Percentiles rank a stretch among this genome's conserved stretches.
Evolutionary conservation across 2,329 filamentous ascomycete genomes (phyloP).

Genomic region (Cercospora sp.): DNA sequence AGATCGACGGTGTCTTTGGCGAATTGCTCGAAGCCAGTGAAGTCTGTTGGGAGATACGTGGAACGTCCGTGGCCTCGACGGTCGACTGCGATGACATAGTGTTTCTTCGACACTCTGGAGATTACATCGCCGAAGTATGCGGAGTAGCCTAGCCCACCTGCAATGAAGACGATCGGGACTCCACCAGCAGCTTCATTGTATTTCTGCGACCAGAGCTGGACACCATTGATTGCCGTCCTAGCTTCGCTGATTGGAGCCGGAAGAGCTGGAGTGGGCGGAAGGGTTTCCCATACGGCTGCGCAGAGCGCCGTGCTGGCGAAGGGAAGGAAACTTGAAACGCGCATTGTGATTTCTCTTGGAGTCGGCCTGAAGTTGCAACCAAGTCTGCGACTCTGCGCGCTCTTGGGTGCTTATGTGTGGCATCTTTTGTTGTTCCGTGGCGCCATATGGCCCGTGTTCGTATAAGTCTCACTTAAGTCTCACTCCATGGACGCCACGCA

Average conservation of each 20-base stretch:
- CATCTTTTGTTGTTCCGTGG: background rate
- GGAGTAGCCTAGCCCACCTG: slow-evolving; percentile 47
- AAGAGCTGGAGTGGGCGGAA: slow-evolving; percentile 44
- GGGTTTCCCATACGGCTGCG: slow-evolving; percentile 29
- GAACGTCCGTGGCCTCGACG: slow-evolving; percentile 47
- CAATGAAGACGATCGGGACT: slow-evolving; percentile 43
- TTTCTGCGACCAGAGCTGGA: slow-evolving; percentile 46
- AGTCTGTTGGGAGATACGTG: slow-evolving; percentile 42
- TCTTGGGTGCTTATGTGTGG: background rate
- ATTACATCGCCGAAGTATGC: slow-evolving; percentile 47
- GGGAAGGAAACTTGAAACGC: slow-evolving; percentile 7
- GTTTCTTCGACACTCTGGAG: slow-evolving; percentile 36
- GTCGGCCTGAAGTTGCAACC: background rate
- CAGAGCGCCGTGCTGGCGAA: slow-evolving; percentile 9
- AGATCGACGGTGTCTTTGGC: slow-evolving; percentile 41
- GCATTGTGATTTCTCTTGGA: slow-evolving; percentile 1
- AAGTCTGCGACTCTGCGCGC: background rate
- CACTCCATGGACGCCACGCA: background rate
- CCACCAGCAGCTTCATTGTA: slow-evolving; percentile 42
- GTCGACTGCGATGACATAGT: slow-evolving; percentile 46
- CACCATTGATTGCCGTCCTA: slow-evolving; percentile 40
- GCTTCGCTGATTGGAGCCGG: slow-evolving; percentile 42
- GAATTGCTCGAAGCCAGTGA: slow-evolving; percentile 43
- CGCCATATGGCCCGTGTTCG: slow-evolving; percentile 3
- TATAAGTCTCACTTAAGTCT: background rate